Evolutionary conservation across 177 flowering plant genomes (phyloP).

Genomic region (Vitis hybrid): DNA sequence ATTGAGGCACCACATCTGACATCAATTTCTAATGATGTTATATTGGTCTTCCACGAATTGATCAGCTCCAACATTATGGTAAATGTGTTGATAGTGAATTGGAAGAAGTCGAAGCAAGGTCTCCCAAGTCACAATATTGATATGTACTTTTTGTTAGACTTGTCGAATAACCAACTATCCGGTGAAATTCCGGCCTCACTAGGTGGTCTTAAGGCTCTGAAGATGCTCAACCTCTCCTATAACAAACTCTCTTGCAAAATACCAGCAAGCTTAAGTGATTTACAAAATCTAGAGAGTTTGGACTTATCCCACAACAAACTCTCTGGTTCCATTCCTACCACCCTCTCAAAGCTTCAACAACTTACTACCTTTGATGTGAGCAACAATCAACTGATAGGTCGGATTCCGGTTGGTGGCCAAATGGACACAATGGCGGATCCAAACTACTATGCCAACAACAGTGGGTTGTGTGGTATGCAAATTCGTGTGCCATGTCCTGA

Average conservation of each 20-base stretch:
- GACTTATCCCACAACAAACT: slow-evolving; percentile 52
- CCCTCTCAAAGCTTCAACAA: slow-evolving; percentile 1
- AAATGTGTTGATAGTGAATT: slow-evolving; percentile 14
- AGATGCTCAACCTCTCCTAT: slow-evolving; percentile 46
- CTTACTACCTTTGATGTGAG: slow-evolving; percentile 50
- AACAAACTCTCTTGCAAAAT: slow-evolving; percentile 43
- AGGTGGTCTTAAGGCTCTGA: slow-evolving; percentile 32
- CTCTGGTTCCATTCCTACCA: slow-evolving; percentile 42
- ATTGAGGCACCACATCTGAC: too few relatives aligned
- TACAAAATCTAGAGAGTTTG: slow-evolving; percentile 43
- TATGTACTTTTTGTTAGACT: slow-evolving; percentile 44
- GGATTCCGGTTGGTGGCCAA: slow-evolving; percentile 45
- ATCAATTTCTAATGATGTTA: too few relatives aligned
- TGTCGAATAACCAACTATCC: slow-evolving; percentile 39
- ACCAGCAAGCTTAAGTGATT: slow-evolving; percentile 31
- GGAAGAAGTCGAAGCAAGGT: slow-evolving; percentile 54
- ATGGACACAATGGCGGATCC: slow-evolving; percentile 43
- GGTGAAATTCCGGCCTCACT: slow-evolving; percentile 40
- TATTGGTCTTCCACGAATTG: too few relatives aligned
- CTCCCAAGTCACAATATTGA: slow-evolving; percentile 32
- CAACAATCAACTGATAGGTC: slow-evolving; percentile 45
- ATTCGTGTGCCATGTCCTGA: slow-evolving; percentile 36
- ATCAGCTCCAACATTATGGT: too few relatives aligned
- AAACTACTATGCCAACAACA: slow-evolving; percentile 40
- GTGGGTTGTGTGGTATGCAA: slow-evolving; percentile 52